A percentile compares a stretch with the other conserved stretches of the same genome.
Evolutionary conservation across 2,329 filamentous ascomycete species (phyloP).

Genomic region (Xylariaceae sp.): DNA sequence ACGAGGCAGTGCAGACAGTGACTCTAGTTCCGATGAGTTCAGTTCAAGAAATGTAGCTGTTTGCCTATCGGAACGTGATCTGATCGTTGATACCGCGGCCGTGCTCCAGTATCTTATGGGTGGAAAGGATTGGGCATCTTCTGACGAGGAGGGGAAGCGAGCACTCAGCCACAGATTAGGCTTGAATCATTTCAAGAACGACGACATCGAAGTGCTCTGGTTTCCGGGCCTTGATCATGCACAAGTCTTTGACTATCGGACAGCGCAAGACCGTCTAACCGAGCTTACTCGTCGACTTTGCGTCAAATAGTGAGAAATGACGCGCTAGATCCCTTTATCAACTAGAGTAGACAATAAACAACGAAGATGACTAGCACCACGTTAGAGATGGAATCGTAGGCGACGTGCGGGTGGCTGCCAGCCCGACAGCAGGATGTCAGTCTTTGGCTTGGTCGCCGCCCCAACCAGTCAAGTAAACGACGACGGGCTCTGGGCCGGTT

Average conservation of each 20-base stretch:
- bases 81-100: slow-evolving; percentile 61
- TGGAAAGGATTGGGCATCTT: slow-evolving; percentile 30
- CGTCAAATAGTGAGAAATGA: neutral
- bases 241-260: slow-evolving; percentile 51
- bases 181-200: slow-evolving; percentile 21
- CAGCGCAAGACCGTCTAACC: slow-evolving; percentile 25
- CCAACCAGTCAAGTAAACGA: slow-evolving; percentile 64
- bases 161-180: slow-evolving; percentile 8
- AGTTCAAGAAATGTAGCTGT: slow-evolving; percentile 47
- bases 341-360: no score
- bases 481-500: slow-evolving; percentile 58
- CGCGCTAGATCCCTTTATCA: no score
- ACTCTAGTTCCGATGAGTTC: slow-evolving; percentile 4
- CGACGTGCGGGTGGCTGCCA: no score
- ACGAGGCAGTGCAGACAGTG: slow-evolving; percentile 10
- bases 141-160: slow-evolving; percentile 1
- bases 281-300: slow-evolving; percentile 31
- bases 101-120: slow-evolving; percentile 57
- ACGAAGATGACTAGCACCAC: neutral
- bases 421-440: slow-evolving; percentile 7
- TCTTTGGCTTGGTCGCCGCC: slow-evolving; percentile 45
- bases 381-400: neutral
- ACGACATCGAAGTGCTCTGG: slow-evolving; percentile 57
- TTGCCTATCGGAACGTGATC: slow-evolving; percentile 56
- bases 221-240: slow-evolving; percentile 63